Conservation (phyloP, 2,329 filamentous ascomycete species). For the Periconia macrospinosa region DNA sequence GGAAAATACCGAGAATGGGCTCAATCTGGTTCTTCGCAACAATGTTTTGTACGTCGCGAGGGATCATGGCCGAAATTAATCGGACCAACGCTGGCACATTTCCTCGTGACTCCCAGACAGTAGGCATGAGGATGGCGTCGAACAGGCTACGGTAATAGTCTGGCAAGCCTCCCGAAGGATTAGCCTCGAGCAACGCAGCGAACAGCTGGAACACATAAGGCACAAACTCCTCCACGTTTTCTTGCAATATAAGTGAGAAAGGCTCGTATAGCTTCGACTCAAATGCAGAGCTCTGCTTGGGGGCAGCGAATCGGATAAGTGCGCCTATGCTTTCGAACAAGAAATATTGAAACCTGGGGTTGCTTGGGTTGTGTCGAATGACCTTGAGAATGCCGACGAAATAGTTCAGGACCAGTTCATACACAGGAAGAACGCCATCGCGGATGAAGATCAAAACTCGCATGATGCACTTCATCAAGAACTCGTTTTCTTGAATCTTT, state of each 20-base stretch:
- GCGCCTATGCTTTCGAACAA: slow-evolving; percentile 95
- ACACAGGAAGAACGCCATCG: slow-evolving; percentile 73
- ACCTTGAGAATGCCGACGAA: slow-evolving; percentile 87
- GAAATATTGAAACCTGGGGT: slow-evolving; percentile 97
- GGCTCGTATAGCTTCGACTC: slow-evolving; percentile 81
- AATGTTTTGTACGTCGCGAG: slow-evolving; percentile 73
- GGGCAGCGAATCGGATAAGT: slow-evolving; percentile 76
- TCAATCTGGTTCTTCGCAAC: slow-evolving; percentile 79
- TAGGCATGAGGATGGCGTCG: slow-evolving; percentile 74
- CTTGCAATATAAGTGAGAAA: slow-evolving; percentile 76
- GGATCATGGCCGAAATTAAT: slow-evolving; percentile 80
- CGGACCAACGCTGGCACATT: slow-evolving; percentile 91
- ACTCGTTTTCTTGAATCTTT: slow-evolving; percentile 98
- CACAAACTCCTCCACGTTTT: slow-evolving; percentile 89
- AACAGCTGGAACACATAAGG: slow-evolving; percentile 97
- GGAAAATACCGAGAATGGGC: slow-evolving; percentile 91
- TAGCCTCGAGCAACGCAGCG: slow-evolving; percentile 84
- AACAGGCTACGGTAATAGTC: slow-evolving; percentile 80
- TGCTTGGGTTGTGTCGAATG: slow-evolving; percentile 93
- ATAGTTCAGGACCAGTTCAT: slow-evolving; percentile 78
- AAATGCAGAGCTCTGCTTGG: slow-evolving; percentile 69
- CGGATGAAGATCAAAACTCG: slow-evolving; percentile 92
- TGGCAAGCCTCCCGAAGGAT: slow-evolving; percentile 76
- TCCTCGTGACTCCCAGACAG: slow-evolving; percentile 87
- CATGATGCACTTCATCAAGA: slow-evolving; percentile 98